phyloP scores from a whole-genome alignment of 1,284 basidiomycete genomes.

The Cutaneotrichosporon curvatum region DNA sequence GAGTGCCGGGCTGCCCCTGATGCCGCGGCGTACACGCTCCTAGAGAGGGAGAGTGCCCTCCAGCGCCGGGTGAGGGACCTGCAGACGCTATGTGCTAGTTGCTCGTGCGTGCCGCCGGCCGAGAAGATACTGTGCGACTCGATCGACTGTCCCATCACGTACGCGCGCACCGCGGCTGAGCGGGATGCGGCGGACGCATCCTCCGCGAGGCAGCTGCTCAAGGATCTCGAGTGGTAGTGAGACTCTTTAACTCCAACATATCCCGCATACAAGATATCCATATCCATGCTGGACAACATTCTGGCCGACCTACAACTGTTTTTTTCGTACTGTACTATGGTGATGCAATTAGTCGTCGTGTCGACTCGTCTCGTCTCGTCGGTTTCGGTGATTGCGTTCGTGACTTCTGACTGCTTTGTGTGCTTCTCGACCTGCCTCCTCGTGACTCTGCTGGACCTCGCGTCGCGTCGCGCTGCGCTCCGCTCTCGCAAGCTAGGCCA shows the following conservation, averaged over 20 bases:
- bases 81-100: slow-evolving; percentile 65
- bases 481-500: slow-evolving; percentile 22
- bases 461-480: background rate
- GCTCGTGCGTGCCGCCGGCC: slow-evolving; percentile 53
- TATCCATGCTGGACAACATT: background rate
- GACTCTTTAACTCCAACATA: too few relatives aligned
- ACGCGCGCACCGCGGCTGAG: slow-evolving; percentile 61
- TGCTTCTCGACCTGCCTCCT: too few relatives aligned
- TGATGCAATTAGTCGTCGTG: background rate
- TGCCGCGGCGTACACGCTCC: slow-evolving; percentile 57
- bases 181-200: slow-evolving; percentile 50
- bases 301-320: background rate
- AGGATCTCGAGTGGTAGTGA: slow-evolving; percentile 18
- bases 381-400: too few relatives aligned
- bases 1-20: slow-evolving; percentile 55
- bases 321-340: background rate
- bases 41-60: slow-evolving; percentile 54
- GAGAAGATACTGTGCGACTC: slow-evolving; percentile 70
- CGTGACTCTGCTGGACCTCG: too few relatives aligned
- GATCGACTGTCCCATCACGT: slow-evolving; percentile 76
- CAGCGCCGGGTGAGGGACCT: slow-evolving; percentile 56
- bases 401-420: too few relatives aligned
- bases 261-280: too few relatives aligned
- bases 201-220: slow-evolving; percentile 23
- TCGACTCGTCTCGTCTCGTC: too few relatives aligned